A percentile compares a stretch with the other conserved stretches of the same genome.
Evolutionary conservation across 345 rosid genomes (phyloP).

Genomic region (Eucalyptus pauciflora): DNA sequence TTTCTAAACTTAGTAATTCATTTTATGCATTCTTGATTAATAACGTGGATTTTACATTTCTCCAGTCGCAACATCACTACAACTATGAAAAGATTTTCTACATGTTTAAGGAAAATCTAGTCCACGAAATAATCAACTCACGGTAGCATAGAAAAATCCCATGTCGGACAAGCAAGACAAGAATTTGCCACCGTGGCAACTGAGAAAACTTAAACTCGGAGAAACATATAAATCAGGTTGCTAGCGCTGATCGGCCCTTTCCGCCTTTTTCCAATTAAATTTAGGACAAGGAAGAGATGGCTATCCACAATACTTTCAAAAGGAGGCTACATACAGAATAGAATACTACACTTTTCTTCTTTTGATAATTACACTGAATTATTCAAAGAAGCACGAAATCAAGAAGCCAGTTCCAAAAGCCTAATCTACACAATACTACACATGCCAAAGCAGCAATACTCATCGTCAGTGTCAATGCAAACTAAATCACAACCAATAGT

Average conservation of each 20-base stretch:
- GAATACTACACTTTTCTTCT: not conserved
- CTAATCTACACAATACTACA: not conserved
- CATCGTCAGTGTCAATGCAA: not conserved
- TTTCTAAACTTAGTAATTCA: not conserved
- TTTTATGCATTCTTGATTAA: not conserved
- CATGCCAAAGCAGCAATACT: not conserved
- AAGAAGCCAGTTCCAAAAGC: not conserved
- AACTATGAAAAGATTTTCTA: not conserved
- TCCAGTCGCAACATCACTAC: not conserved
- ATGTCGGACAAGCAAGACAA: not conserved
- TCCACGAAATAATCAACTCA: not conserved
- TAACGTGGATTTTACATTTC: not conserved
- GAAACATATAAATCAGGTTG: not conserved
- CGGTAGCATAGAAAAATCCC: not conserved
- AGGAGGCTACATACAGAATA: not conserved
- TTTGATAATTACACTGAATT: not conserved
- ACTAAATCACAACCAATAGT: not conserved
- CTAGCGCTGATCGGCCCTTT: not conserved
- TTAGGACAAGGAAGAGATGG: not conserved
- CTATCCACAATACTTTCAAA: not conserved
- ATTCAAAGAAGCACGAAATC: not conserved
- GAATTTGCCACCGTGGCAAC: not conserved
- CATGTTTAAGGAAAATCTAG: not conserved
- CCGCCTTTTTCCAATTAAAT: not conserved
- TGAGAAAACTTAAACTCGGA: not conserved